Conservation (phyloP, 352 stramenopile genomes). For the Pythium sp. region DNA sequence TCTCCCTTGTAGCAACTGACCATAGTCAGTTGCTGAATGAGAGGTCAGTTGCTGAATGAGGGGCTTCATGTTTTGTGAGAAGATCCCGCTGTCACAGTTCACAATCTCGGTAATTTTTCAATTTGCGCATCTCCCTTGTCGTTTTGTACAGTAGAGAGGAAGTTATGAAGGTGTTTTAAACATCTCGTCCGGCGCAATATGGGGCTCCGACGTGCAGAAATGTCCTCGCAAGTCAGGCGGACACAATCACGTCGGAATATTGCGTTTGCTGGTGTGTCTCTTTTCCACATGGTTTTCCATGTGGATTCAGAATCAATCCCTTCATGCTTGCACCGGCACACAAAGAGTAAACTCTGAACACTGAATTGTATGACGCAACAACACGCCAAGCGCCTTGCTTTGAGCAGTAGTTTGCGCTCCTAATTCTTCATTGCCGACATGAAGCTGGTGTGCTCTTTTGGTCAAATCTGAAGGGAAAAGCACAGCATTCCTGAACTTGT, state of each 20-base stretch:
- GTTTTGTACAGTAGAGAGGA: background rate
- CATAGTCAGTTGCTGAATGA: no score
- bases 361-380: background rate
- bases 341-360: background rate
- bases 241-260: background rate
- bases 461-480: background rate
- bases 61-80: background rate
- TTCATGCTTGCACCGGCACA: background rate
- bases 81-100: constrained; percentile 1
- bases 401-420: background rate
- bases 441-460: background rate
- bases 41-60: background rate
- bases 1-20: no score
- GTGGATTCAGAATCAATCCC: background rate
- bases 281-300: background rate
- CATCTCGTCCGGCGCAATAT: background rate
- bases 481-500: background rate
- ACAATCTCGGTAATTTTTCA: constrained; percentile 2
- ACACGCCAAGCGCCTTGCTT: background rate
- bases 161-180: background rate
- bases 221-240: background rate
- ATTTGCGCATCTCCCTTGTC: background rate
- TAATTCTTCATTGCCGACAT: background rate
- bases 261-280: background rate
- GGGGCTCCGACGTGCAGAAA: background rate